Percentiles rank a stretch among this genome's conserved stretches.
Evolutionary conservation across 2,329 filamentous ascomycete species (phyloP).

Genomic region (Verticillium isaacii): DNA sequence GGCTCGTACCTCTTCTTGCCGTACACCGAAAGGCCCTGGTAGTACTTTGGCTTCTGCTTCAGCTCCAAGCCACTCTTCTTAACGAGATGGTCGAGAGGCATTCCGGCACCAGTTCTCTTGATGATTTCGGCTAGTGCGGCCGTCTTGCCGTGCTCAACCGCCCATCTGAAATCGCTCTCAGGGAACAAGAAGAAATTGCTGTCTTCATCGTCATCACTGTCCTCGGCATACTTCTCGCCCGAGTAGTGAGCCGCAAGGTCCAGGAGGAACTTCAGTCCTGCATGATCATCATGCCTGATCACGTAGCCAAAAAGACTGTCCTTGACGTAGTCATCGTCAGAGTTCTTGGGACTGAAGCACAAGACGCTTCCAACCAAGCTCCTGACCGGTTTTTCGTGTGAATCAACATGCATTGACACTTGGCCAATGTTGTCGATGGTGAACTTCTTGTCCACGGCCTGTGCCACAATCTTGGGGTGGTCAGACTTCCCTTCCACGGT

Average conservation of each 20-base stretch:
- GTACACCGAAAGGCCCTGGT: slow-evolving; percentile 72
- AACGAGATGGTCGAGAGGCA: slow-evolving; percentile 64
- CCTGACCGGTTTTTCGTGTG: slow-evolving; percentile 47
- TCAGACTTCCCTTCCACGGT: slow-evolving; percentile 26
- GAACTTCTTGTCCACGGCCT: slow-evolving; percentile 61
- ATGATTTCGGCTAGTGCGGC: slow-evolving; percentile 61
- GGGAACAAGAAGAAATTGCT: slow-evolving; percentile 32
- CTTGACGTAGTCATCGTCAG: slow-evolving; percentile 13
- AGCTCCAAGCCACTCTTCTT: slow-evolving; percentile 60
- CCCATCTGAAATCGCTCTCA: slow-evolving; percentile 33
- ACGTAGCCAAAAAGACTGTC: slow-evolving; percentile 36
- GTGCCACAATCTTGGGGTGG: slow-evolving; percentile 39
- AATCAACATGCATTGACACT: slow-evolving; percentile 64
- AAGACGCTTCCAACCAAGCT: slow-evolving; percentile 34
- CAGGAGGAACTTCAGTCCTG: slow-evolving; percentile 53
- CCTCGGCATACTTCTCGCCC: slow-evolving; percentile 24
- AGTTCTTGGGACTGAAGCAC: slow-evolving; percentile 25
- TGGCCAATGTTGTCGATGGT: slow-evolving; percentile 75
- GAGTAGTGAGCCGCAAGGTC: slow-evolving; percentile 44
- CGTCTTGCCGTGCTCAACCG: slow-evolving; percentile 43
- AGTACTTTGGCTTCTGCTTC: slow-evolving; percentile 63
- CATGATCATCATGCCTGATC: slow-evolving; percentile 46
- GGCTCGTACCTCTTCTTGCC: slow-evolving; percentile 56
- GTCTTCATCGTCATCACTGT: slow-evolving; percentile 26
- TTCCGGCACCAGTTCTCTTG: slow-evolving; percentile 59